Conservation (phyloP, 305 asterid genomes). For the Withania somnifera region DNA sequence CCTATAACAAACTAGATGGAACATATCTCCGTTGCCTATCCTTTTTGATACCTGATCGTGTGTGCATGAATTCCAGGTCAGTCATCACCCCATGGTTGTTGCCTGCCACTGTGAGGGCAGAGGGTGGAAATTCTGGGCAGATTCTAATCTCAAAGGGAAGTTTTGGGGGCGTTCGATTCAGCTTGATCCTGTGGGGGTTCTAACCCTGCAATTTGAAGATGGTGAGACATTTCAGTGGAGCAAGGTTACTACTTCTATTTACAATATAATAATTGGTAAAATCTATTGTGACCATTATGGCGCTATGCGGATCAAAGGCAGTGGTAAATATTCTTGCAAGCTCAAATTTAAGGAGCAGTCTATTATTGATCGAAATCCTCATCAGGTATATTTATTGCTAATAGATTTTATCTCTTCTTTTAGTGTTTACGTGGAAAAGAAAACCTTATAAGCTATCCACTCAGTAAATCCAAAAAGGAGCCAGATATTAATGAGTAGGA, state of each 20-base stretch:
- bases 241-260: conserved; percentile 94
- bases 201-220: conserved; percentile 85
- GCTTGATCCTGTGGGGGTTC: conserved; percentile 90
- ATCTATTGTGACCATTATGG: conserved; percentile 95
- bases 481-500: background rate
- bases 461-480: background rate
- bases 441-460: background rate
- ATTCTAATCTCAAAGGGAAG: conserved; percentile 94
- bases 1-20: background rate
- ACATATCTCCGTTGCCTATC: background rate
- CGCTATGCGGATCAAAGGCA: conserved; percentile 91
- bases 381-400: conserved; percentile 46
- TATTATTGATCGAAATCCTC: conserved; percentile 93
- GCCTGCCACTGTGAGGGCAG: conserved; percentile 98
- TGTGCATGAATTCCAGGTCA: conserved; percentile 51
- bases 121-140: conserved; percentile 99
- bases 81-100: conserved; percentile 96
- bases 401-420: background rate
- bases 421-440: background rate
- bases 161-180: conserved; percentile 99
- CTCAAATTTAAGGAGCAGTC: conserved; percentile 98
- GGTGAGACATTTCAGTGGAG: conserved; percentile 98
- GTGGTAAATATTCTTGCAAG: conserved; percentile 88
- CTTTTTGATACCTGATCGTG: background rate
- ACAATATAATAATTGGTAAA: conserved; percentile 87